phyloP scores from a whole-genome alignment of 768 basidiomycete genomes.

The Chlorophyllum brunneum region DNA sequence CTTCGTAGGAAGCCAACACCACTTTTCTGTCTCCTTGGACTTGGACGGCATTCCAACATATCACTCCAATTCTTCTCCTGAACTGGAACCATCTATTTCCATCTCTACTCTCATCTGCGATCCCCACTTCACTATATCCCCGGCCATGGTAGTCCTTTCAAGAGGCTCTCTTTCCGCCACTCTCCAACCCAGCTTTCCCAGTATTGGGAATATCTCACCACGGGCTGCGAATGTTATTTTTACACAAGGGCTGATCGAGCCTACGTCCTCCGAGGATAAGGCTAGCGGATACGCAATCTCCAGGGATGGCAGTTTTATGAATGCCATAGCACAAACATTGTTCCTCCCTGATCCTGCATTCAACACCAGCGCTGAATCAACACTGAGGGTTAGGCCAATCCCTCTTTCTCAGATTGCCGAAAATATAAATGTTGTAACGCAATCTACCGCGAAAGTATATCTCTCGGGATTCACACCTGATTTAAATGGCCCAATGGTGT shows the following conservation, averaged over 20 bases:
- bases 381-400: too few relatives aligned
- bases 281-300: too few relatives aligned
- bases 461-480: too few relatives aligned
- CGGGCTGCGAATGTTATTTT: background rate
- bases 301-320: background rate
- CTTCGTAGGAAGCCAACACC: too few relatives aligned
- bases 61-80: background rate
- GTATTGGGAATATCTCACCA: background rate
- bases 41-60: background rate
- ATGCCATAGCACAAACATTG: background rate
- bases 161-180: background rate
- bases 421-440: too few relatives aligned
- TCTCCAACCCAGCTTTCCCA: background rate
- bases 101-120: background rate
- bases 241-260: background rate
- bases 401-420: too few relatives aligned
- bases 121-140: background rate
- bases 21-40: background rate
- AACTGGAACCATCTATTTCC: background rate
- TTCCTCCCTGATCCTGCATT: slow-evolving; percentile 2
- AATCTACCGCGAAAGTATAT: too few relatives aligned
- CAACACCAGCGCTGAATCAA: too few relatives aligned
- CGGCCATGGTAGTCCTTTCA: background rate
- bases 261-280: background rate
- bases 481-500: too few relatives aligned